These are phyloP conservation scores for Pisolithus orientalis DNA, from an alignment of 768 basidiomycete species.

Conservation along the genomic window DNA sequence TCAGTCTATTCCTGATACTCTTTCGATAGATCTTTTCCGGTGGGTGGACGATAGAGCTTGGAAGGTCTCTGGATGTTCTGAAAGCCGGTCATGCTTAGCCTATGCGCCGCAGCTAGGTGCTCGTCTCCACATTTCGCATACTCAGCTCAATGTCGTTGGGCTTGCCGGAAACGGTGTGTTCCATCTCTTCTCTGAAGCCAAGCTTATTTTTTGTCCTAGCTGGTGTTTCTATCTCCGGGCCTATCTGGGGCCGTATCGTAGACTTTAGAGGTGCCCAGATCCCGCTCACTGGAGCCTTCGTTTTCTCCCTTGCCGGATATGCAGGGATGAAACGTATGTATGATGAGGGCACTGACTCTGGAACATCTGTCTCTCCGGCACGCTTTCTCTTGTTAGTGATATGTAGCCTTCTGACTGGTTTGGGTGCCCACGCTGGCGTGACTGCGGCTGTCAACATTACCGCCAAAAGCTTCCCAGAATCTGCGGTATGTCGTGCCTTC, in stretches of 20 bases:
- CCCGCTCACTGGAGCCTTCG: conserved; percentile 49
- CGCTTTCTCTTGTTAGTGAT: conserved; percentile 44
- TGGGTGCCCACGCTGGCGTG: conserved; percentile 65
- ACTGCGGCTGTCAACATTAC: conserved; percentile 31
- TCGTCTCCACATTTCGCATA: conserved; percentile 63
- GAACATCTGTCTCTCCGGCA: conserved; percentile 30
- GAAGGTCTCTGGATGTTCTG: not conserved
- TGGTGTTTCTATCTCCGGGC: conserved; percentile 69
- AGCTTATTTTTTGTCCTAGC: conserved; percentile 38
- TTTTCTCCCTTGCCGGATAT: conserved; percentile 61
- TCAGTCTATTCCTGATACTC: not conserved
- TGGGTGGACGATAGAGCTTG: not conserved
- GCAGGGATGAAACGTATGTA: conserved; percentile 59
- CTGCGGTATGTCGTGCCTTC: conserved; percentile 39
- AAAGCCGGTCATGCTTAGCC: conserved; percentile 32
- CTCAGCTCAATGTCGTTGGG: conserved; percentile 69
- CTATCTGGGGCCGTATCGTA: conserved; percentile 68
- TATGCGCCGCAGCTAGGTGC: conserved; percentile 77
- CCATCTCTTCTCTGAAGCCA: not conserved
- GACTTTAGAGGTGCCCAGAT: conserved; percentile 63
- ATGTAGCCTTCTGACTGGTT: conserved; percentile 64
- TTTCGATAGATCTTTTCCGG: conserved; percentile 9
- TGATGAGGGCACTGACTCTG: conserved; percentile 37
- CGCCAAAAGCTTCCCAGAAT: conserved; percentile 63
- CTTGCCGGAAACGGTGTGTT: conserved; percentile 54